Evolutionary conservation across 2,329 filamentous ascomycete genomes (phyloP).

Genomic region (Trichoderma lentiforme): DNA sequence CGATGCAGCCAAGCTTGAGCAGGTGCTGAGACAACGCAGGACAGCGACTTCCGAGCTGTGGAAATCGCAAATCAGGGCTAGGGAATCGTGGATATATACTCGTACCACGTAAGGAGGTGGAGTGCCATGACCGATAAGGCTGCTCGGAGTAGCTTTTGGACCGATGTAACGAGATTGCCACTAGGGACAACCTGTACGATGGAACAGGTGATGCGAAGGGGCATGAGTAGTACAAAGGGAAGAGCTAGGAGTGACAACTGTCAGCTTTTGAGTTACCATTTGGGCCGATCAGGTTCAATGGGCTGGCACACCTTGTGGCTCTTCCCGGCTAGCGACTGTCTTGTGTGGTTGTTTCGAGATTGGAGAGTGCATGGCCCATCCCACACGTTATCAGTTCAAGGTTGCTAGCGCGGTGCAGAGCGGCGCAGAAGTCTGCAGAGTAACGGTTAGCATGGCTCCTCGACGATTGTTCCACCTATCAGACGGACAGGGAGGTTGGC

Average conservation of each 20-base stretch:
- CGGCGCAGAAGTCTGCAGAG: not conserved
- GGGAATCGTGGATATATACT: not conserved
- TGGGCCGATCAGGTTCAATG: not conserved
- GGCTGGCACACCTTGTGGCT: not conserved
- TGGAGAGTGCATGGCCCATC: not conserved
- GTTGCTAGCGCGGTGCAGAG: conserved; percentile 1
- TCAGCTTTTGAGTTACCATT: not conserved
- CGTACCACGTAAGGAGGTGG: not conserved
- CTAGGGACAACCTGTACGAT: not conserved
- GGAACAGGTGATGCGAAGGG: not conserved
- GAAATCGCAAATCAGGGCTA: not conserved
- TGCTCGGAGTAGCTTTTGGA: not conserved
- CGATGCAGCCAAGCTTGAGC: not conserved
- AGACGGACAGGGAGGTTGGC: not conserved
- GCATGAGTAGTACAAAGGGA: not conserved
- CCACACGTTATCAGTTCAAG: not conserved
- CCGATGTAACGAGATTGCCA: conserved; percentile 7
- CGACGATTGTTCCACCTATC: conserved; percentile 8
- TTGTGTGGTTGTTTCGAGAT: not conserved
- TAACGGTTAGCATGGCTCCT: not conserved
- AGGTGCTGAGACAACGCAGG: not conserved
- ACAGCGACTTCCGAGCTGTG: not conserved
- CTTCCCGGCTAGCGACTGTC: not conserved
- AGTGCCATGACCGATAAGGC: not conserved
- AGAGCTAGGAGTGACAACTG: not conserved